These are phyloP conservation scores for Ulota crispa DNA, from an alignment of 225 moss, liverwort and hornwort species.

Conservation along the genomic window DNA sequence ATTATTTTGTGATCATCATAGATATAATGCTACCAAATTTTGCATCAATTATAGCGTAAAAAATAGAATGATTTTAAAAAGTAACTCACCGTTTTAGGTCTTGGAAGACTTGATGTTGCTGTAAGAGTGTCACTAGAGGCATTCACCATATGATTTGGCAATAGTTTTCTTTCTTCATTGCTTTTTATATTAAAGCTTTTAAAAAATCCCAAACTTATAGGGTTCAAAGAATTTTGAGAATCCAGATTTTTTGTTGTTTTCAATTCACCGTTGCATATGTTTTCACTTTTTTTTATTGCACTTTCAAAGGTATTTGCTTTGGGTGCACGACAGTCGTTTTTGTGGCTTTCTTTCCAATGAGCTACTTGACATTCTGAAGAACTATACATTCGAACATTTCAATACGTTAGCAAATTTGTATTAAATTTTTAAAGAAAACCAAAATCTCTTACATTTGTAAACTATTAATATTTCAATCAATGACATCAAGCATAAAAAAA, in stretches of 20 bases:
- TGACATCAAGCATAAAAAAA: background rate
- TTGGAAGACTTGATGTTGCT: conserved; percentile 37
- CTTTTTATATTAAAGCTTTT: conserved; percentile 30
- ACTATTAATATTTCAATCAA: background rate
- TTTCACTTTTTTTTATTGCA: conserved; percentile 24
- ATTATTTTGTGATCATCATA: background rate
- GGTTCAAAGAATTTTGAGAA: conserved; percentile 19
- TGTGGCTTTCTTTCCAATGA: conserved; percentile 87
- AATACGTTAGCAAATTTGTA: background rate
- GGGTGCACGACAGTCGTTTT: conserved; percentile 53
- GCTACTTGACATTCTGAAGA: conserved; percentile 67
- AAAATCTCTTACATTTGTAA: background rate
- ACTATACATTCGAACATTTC: conserved; percentile 26
- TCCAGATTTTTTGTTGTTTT: background rate
- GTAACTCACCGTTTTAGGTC: conserved; percentile 52
- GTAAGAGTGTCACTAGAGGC: background rate
- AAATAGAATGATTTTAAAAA: background rate
- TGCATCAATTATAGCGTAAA: background rate
- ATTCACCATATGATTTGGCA: conserved; percentile 5
- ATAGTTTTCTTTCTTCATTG: conserved; percentile 8
- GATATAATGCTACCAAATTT: background rate
- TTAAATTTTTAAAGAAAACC: background rate
- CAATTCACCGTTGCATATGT: conserved; percentile 32
- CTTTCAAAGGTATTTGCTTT: background rate
- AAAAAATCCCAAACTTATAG: conserved; percentile 43